Conservation (phyloP, 352 stramenopile species). For the Phytophthora tubulina region DNA sequence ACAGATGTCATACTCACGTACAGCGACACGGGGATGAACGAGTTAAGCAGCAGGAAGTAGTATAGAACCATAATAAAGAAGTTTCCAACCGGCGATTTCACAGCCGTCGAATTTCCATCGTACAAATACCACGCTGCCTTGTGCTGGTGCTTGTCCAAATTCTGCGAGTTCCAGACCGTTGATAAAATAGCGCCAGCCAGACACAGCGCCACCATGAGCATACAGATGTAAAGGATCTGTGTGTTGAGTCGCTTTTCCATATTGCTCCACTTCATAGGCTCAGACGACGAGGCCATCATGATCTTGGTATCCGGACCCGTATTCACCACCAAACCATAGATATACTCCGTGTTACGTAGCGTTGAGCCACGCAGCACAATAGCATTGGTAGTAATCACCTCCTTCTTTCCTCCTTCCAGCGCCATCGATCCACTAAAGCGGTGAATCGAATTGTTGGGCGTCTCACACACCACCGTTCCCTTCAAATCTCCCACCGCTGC, state of each 20-base stretch:
- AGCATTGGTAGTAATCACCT: conserved; percentile 81
- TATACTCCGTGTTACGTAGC: conserved; percentile 93
- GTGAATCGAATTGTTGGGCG: conserved; percentile 93
- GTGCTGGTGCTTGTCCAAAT: conserved; percentile 51
- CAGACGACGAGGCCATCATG: conserved; percentile 87
- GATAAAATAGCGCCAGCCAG: conserved; percentile 70
- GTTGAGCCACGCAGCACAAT: conserved; percentile 90
- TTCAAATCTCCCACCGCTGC: conserved; percentile 58
- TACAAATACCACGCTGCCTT: conserved; percentile 80
- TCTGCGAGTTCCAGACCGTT: conserved; percentile 72
- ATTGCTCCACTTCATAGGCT: conserved; percentile 90
- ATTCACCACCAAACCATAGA: conserved; percentile 93
- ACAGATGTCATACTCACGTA: conserved; percentile 96
- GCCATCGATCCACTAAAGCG: conserved; percentile 90
- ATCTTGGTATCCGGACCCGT: conserved; percentile 92
- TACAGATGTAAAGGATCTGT: conserved; percentile 88
- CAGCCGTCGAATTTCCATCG: conserved; percentile 53
- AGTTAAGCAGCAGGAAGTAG: conserved; percentile 94
- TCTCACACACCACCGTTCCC: conserved; percentile 80
- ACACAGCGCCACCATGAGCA: conserved; percentile 83
- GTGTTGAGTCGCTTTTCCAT: conserved; percentile 85
- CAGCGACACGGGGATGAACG: conserved; percentile 95
- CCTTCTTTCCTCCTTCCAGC: conserved; percentile 63
- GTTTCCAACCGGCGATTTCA: conserved; percentile 70
- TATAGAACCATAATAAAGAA: conserved; percentile 94